phyloP scores from a whole-genome alignment of 768 basidiomycete genomes.

The Coprinopsis marcescibilis region DNA sequence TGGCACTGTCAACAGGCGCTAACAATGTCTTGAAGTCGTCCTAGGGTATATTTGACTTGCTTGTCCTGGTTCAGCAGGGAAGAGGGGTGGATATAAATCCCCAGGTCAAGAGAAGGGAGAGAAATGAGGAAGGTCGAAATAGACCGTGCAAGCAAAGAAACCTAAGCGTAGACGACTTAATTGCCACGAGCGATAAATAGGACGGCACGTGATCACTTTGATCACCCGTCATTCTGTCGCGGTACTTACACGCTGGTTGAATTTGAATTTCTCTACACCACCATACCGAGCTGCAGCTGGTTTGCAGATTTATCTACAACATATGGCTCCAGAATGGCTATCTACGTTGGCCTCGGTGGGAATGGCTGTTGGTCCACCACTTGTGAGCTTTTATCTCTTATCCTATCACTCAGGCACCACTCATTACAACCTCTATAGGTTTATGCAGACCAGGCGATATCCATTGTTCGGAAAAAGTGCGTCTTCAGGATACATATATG shows the following conservation, averaged over 20 bases:
- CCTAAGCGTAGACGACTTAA: no score
- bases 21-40: background rate
- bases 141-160: background rate
- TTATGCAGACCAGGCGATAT: conserved; percentile 76
- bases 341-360: conserved; percentile 63
- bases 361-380: conserved; percentile 81
- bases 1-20: background rate
- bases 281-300: no score
- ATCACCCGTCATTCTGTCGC: no score
- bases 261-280: no score
- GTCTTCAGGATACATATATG: no score
- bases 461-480: conserved; percentile 74
- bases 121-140: background rate
- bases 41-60: background rate
- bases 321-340: conserved; percentile 55
- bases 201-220: no score
- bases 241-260: no score
- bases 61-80: background rate
- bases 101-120: background rate
- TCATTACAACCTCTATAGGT: conserved; percentile 34
- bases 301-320: background rate
- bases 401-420: conserved; percentile 4
- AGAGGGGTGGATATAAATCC: background rate
- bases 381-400: conserved; percentile 30
- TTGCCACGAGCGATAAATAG: no score